phyloP scores from a whole-genome alignment of 108 stramenopile genomes.

The Cyclotella choctawhatcheeana region DNA sequence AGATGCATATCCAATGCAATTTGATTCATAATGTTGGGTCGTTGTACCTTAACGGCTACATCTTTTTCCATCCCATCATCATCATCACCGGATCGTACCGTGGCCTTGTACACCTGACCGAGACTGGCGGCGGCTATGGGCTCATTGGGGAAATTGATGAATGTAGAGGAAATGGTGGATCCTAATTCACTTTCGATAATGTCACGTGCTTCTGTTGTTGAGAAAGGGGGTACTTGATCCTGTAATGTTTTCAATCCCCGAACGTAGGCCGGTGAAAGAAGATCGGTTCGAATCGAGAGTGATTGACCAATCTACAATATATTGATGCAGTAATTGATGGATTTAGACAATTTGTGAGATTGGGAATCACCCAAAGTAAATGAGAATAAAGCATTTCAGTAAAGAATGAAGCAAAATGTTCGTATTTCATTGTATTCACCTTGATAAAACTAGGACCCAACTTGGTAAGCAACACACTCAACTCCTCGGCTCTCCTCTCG shows the following conservation, averaged over 20 bases:
- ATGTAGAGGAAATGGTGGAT: conserved; percentile 57
- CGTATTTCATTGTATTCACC: too few relatives aligned
- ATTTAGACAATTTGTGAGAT: background rate
- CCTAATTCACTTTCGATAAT: conserved; percentile 94
- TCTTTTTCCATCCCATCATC: conserved; percentile 21
- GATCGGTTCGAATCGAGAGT: conserved; percentile 92
- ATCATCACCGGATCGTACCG: conserved; percentile 35
- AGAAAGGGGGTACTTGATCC: conserved; percentile 91
- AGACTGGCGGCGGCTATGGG: conserved; percentile 94
- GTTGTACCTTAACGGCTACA: conserved; percentile 97
- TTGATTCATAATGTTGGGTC: conserved; percentile 91
- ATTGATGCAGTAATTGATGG: background rate
- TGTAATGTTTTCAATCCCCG: conserved; percentile 84
- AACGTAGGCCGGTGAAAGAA: conserved; percentile 85
- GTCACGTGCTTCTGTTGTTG: conserved; percentile 64
- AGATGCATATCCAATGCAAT: conserved; percentile 97
- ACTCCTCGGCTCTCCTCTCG: conserved; percentile 66
- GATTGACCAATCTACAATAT: conserved; percentile 83
- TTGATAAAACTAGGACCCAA: conserved; percentile 91
- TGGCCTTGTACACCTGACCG: conserved; percentile 93
- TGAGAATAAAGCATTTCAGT: too few relatives aligned
- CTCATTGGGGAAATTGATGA: conserved; percentile 64
- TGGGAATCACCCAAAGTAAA: too few relatives aligned
- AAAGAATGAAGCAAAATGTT: too few relatives aligned
- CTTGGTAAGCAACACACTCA: conserved; percentile 66